Percentiles rank a stretch among this genome's conserved stretches.
phyloP scores from a whole-genome alignment of 441 rosid genomes.

The Gossypium trilobum region DNA sequence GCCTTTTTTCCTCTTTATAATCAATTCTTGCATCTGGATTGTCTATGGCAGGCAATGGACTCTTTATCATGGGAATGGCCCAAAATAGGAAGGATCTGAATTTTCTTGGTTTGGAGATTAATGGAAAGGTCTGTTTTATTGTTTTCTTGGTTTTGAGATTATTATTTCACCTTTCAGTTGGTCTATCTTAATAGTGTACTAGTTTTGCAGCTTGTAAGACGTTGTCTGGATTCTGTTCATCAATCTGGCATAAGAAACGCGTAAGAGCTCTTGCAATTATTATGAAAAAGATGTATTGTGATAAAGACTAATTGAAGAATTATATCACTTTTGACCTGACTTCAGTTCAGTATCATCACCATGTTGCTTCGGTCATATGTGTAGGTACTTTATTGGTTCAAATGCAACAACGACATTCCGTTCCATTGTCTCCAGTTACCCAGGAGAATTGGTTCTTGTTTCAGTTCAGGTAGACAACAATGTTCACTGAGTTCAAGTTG shows the following conservation, averaged over 20 bases:
- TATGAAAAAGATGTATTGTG: not conserved
- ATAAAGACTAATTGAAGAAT: not conserved
- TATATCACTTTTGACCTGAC: constrained; percentile 9
- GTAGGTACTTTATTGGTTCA: constrained; percentile 50
- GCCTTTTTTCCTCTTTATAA: not conserved
- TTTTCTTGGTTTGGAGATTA: constrained; percentile 66
- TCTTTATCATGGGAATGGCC: constrained; percentile 61
- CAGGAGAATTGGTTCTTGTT: constrained; percentile 50
- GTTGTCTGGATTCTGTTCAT: constrained; percentile 34
- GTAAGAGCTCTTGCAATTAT: constrained; percentile 28
- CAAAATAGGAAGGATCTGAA: constrained; percentile 42
- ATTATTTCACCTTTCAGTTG: constrained; percentile 21
- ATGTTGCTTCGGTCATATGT: constrained; percentile 8
- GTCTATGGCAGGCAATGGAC: constrained; percentile 46
- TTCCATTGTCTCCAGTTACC: constrained; percentile 52
- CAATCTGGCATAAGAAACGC: constrained; percentile 41
- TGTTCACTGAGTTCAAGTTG: not conserved
- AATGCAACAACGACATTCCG: constrained; percentile 58
- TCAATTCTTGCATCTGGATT: not conserved
- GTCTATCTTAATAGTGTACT: not conserved
- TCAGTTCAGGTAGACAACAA: constrained; percentile 45
- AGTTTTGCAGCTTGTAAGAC: constrained; percentile 43
- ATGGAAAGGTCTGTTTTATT: constrained; percentile 40
- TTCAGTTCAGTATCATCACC: not conserved
- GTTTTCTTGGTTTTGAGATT: constrained; percentile 61